A percentile compares a stretch with the other conserved stretches of the same genome.
Conservation (phyloP, 2,329 filamentous ascomycete species). For the Epichloe amarillans region DNA sequence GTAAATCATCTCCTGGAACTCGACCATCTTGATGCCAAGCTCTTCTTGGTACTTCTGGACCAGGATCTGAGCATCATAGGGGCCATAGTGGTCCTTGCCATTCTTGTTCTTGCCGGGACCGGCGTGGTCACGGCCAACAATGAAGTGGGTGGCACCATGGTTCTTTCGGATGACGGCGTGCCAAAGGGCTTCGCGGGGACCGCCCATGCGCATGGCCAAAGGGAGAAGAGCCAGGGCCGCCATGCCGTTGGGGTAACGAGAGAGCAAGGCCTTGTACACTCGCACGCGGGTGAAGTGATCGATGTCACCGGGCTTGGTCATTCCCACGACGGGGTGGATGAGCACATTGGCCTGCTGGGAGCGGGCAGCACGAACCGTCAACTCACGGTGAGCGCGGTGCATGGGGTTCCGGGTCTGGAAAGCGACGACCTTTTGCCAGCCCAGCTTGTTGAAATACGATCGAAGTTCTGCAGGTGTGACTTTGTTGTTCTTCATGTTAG, state of each 20-base stretch:
- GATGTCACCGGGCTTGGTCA: constrained; percentile 98
- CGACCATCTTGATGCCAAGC: constrained; percentile 96
- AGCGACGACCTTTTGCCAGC: constrained; percentile 93
- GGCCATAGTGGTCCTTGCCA: constrained; percentile 93
- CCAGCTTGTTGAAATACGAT: constrained; percentile 97
- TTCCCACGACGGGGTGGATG: constrained; percentile 94
- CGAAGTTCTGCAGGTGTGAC: constrained; percentile 90
- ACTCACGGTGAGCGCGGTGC: constrained; percentile 95
- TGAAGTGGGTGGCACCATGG: constrained; percentile 97
- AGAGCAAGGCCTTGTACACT: constrained; percentile 93
- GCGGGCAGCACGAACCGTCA: constrained; percentile 92
- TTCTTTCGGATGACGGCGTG: constrained; percentile 99
- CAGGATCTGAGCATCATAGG: constrained; percentile 91
- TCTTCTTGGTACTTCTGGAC: constrained; percentile 95
- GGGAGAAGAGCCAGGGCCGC: constrained; percentile 89
- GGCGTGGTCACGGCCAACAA: constrained; percentile 95
- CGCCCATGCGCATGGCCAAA: constrained; percentile 98
- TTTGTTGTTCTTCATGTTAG: constrained; percentile 19
- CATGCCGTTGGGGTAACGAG: constrained; percentile 98
- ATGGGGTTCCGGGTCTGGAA: constrained; percentile 99
- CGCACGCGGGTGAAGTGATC: constrained; percentile 99
- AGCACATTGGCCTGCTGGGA: constrained; percentile 95
- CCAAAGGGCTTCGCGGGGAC: constrained; percentile 96
- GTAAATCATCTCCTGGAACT: constrained; percentile 99
- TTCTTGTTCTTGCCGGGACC: constrained; percentile 97